phyloP scores from a whole-genome alignment of 2,329 filamentous ascomycete genomes.

The Fusarium buharicum region DNA sequence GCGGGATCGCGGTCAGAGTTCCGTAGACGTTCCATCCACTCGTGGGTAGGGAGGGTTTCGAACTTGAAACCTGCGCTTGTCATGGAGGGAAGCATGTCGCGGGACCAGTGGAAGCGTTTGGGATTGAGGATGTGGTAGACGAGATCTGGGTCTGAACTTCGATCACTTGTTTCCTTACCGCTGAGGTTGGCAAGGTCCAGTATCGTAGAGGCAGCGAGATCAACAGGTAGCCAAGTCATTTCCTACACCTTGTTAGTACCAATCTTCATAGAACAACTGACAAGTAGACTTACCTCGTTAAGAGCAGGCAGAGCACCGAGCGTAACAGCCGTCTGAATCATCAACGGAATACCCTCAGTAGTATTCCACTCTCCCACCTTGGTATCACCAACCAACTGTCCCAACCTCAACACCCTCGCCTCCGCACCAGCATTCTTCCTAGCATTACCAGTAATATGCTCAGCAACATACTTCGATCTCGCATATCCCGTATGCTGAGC shows the following conservation, averaged over 20 bases:
- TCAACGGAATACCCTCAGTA: conserved; percentile 63
- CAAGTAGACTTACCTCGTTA: conserved; percentile 47
- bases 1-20: conserved; percentile 57
- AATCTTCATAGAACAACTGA: rapidly evolving
- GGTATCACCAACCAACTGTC: conserved; percentile 62
- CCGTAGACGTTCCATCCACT: conserved; percentile 58
- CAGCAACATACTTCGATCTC: conserved; percentile 54
- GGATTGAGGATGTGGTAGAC: conserved; percentile 41
- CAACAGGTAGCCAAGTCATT: conserved; percentile 41
- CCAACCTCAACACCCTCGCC: conserved; percentile 56
- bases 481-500: conserved; percentile 58
- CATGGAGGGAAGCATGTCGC: conserved; percentile 61
- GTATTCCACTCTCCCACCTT: conserved; percentile 61
- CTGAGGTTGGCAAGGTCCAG: conserved; percentile 28
- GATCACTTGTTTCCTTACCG: background rate
- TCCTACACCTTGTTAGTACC: conserved; percentile 16
- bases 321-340: conserved; percentile 59
- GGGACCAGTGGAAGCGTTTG: conserved; percentile 58
- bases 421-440: conserved; percentile 38
- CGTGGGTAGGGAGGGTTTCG: conserved; percentile 54
- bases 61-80: conserved; percentile 56
- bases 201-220: conserved; percentile 28
- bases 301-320: conserved; percentile 60
- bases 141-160: conserved; percentile 16
- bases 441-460: conserved; percentile 52